A percentile compares a stretch with the other conserved stretches of the same genome.
phyloP scores from a whole-genome alignment of 164 flowering plant genomes.

The Protea cynaroides region DNA sequence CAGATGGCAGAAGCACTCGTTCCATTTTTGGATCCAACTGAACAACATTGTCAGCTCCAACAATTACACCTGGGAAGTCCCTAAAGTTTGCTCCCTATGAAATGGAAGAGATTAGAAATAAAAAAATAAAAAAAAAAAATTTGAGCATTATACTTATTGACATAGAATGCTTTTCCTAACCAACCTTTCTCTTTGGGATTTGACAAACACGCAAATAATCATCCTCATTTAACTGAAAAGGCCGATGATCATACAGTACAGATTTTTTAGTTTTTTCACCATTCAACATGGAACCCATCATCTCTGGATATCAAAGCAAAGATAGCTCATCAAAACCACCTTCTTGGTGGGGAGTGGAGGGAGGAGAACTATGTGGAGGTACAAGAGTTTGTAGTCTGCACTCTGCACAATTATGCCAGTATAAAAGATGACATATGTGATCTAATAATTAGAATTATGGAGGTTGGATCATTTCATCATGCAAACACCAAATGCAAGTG shows the following conservation, averaged over 20 bases:
- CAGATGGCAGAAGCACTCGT: constrained; percentile 40
- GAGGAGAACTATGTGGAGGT: neutral
- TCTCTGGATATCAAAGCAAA: constrained; percentile 20
- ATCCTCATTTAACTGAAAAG: constrained; percentile 32
- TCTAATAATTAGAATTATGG: too few species aligned
- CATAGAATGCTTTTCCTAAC: constrained; percentile 2
- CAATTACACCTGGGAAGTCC: constrained; percentile 56
- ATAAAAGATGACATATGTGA: too few species aligned
- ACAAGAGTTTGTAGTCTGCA: neutral
- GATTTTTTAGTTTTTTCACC: constrained; percentile 11
- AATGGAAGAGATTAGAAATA: constrained; percentile 5
- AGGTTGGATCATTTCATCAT: too few species aligned
- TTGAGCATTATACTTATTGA: neutral
- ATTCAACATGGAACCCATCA: constrained; percentile 23
- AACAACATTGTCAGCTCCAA: constrained; percentile 41
- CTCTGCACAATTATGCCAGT: too few species aligned
- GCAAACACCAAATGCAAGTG: too few species aligned
- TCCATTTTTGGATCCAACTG: constrained; percentile 34
- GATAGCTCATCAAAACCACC: neutral
- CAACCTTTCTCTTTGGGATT: constrained; percentile 49
- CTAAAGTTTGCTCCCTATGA: constrained; percentile 55
- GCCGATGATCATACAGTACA: constrained; percentile 46
- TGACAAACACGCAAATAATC: constrained; percentile 42
- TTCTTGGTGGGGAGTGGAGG: too few species aligned
- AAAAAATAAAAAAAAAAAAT: neutral